Conservation (phyloP, 164 flowering plant species). For the Vitis cinerea region DNA sequence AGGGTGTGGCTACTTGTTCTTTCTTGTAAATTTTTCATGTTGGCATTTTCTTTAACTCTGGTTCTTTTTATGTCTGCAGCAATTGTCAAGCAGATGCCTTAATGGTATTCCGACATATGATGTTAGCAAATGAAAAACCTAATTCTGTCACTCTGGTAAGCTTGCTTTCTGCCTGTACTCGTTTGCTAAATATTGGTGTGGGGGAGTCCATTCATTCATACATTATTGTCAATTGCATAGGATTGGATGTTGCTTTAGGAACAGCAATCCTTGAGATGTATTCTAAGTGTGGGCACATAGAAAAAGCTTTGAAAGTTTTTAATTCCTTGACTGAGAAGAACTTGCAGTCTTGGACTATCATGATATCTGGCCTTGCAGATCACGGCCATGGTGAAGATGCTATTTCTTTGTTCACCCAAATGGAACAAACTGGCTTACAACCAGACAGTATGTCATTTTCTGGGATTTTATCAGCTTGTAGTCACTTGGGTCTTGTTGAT, state of each 20-base stretch:
- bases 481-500: conserved; percentile 49
- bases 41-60: not conserved
- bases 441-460: conserved; percentile 51
- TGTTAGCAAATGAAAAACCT: conserved; percentile 35
- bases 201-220: conserved; percentile 46
- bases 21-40: not conserved
- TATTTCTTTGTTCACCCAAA: conserved; percentile 41
- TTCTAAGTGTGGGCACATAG: conserved; percentile 53
- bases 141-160: conserved; percentile 54
- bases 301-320: conserved; percentile 42
- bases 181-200: conserved; percentile 25
- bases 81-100: conserved; percentile 34
- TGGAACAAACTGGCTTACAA: conserved; percentile 36
- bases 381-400: conserved; percentile 45
- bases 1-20: too few species aligned
- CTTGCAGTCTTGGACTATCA: conserved; percentile 56
- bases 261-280: conserved; percentile 60
- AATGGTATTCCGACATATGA: conserved; percentile 40
- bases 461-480: conserved; percentile 50
- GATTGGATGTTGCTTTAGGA: conserved; percentile 38
- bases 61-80: conserved; percentile 21
- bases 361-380: conserved; percentile 53
- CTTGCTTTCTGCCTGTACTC: conserved; percentile 53
- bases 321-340: conserved; percentile 40
- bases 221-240: conserved; percentile 28